A percentile compares a stretch with the other conserved stretches of the same genome.
Evolutionary conservation across 352 stramenopile genomes (phyloP).

Genomic region (Pythium dissotocum): DNA sequence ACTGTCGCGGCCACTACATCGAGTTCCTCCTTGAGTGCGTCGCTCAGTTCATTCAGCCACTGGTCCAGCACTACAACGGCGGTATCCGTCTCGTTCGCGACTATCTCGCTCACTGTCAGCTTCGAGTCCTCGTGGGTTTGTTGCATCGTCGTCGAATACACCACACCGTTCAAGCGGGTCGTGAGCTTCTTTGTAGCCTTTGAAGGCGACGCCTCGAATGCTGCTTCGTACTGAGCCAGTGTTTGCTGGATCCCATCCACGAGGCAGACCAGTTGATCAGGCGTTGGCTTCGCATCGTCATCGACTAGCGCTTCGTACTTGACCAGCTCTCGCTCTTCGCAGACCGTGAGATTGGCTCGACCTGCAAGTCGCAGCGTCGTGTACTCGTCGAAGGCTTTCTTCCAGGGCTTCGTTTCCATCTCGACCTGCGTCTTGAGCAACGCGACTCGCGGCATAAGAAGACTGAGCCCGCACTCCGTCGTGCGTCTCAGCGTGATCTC

Average conservation of each 20-base stretch:
- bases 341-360: constrained; percentile 2
- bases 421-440: constrained; percentile 2
- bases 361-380: neutral
- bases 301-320: neutral
- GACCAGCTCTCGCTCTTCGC: neutral
- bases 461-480: constrained; percentile 36
- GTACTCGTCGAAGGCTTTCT: neutral
- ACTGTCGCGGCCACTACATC: neutral
- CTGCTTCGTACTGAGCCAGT: neutral
- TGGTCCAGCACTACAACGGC: neutral
- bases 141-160: neutral
- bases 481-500: constrained; percentile 33
- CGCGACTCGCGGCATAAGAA: constrained; percentile 3
- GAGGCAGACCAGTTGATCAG: constrained; percentile 5
- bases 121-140: neutral
- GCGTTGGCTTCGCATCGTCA: neutral
- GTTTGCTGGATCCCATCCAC: constrained; percentile 1
- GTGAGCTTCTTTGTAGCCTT: neutral
- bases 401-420: constrained; percentile 7
- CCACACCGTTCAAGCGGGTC: neutral
- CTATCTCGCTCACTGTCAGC: neutral
- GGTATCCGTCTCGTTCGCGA: neutral
- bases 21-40: neutral
- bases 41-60: neutral
- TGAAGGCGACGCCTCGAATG: neutral